These are phyloP conservation scores for Vitis hybrid DNA, from an alignment of 177 flowering plant genomes.

Conservation along the genomic window DNA sequence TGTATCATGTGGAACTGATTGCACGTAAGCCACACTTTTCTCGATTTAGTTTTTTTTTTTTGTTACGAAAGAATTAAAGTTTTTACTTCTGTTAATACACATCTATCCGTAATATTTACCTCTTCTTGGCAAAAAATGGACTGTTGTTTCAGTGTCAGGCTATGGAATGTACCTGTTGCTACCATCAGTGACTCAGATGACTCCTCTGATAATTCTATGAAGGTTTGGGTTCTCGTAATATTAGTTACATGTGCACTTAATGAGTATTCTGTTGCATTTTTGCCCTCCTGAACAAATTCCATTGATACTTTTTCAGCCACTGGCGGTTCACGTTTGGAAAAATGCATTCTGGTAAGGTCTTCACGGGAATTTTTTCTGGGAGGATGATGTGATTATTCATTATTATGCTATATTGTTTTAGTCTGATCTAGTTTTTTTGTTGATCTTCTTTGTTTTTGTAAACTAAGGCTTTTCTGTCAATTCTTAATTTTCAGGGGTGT, in stretches of 20 bases:
- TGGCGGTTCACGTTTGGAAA: slow-evolving; percentile 67
- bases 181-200: slow-evolving; percentile 36
- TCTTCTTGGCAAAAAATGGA: neutral
- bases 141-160: slow-evolving; percentile 63
- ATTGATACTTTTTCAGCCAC: slow-evolving; percentile 48
- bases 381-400: neutral
- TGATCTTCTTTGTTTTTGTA: neutral
- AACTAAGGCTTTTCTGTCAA: neutral
- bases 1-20: slow-evolving; percentile 89
- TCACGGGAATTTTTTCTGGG: neutral
- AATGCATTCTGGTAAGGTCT: slow-evolving; percentile 79
- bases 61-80: neutral
- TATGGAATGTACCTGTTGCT: slow-evolving; percentile 80
- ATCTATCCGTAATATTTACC: neutral
- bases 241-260: neutral
- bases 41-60: neutral
- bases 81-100: neutral
- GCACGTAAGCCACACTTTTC: slow-evolving; percentile 56
- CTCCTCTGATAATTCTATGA: slow-evolving; percentile 33
- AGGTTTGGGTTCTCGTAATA: slow-evolving; percentile 36
- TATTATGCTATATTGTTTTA: neutral
- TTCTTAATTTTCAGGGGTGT: slow-evolving; percentile 55
- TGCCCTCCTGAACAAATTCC: slow-evolving; percentile 7
- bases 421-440: neutral
- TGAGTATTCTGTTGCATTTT: neutral